Base-by-base conservation (phyloP, 2,329 filamentous ascomycete species). In the Ophiognomonia clavigignenti-juglandacearum region DNA sequence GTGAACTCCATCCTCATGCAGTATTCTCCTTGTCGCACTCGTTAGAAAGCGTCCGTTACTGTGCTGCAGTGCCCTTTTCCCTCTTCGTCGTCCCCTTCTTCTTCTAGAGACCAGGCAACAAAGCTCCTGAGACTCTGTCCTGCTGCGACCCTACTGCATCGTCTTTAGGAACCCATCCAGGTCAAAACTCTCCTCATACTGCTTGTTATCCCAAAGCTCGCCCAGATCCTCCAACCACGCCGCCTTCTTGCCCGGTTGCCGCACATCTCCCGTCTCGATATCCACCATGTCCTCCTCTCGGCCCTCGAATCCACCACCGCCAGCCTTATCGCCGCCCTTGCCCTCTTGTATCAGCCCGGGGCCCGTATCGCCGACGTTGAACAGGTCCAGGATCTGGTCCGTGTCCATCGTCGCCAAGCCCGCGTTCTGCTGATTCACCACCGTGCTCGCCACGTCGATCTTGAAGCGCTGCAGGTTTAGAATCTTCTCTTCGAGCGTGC, bases 371-470 rank as follows among this genome's bases (percentile, higher is more conserved):
- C 88, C 86, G 7, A 98, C 75, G 58, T 86, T 97, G 74, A 98
- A 98, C 39, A 98, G 79, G 61, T 98, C 93, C 3, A 98, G 79
- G 51, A 98, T 95, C 67, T 98, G 91, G 61, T 97, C 93, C 32
- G 95, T 98, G 66, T 97, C 92, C 93, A 98, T 98, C 13, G 90
- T 95, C 41, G 75, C 85, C 2, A 98, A 71, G 1, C 93, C 93
- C 1, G 93, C 92, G 58, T 98, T 98, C 70, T 98, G 93, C 68
- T 98, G 93, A 65, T 98, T 98, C 55, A 98, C 95, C 6, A 98
- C 93, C 0, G 95, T 98, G 43, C 87, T 95, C 35, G 93, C 95
- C 18, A 98, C 91, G 65, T 98, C 93, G 60, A 98, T 96, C 75
- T 98, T 98, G 83, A 98, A 98, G 43, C 93, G 86, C 80, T 98